Percentiles rank a stretch among this genome's conserved stretches.
Evolutionary conservation across 2,329 filamentous ascomycete genomes (phyloP).

Genomic region (Lachnum nothofagi): DNA sequence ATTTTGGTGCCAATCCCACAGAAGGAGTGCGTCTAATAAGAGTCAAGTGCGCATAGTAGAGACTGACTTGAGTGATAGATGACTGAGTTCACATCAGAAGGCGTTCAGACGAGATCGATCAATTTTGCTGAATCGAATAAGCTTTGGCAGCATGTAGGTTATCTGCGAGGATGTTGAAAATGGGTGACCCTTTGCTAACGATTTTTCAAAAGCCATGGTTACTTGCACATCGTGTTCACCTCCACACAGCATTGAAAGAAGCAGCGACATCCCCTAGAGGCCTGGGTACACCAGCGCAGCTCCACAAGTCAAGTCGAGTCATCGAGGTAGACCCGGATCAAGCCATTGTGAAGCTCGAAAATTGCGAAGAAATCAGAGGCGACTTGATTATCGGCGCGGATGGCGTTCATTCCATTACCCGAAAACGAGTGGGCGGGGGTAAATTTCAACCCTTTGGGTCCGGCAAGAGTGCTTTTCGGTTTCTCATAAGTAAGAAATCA

Average conservation of each 20-base stretch:
- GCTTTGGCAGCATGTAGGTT: conserved; percentile 42
- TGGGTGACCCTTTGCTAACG: not conserved
- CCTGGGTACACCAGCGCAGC: conserved; percentile 33
- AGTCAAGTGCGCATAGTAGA: conserved; percentile 31
- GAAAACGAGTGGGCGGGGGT: conserved; percentile 7
- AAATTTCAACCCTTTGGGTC: conserved; percentile 24
- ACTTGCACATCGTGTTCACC: conserved; percentile 47
- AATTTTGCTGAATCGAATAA: conserved; percentile 30
- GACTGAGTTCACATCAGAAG: conserved; percentile 25
- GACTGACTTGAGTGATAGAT: conserved; percentile 20
- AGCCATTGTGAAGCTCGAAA: conserved; percentile 41
- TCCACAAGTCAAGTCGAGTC: conserved; percentile 41
- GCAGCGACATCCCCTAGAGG: conserved; percentile 38
- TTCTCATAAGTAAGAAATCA: conserved; percentile 21
- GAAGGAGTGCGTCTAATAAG: not conserved
- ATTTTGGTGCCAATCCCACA: conserved; percentile 33
- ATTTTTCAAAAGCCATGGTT: conserved; percentile 47
- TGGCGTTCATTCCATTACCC: conserved; percentile 39
- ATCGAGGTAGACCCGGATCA: conserved; percentile 38
- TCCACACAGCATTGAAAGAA: conserved; percentile 49
- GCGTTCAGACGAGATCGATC: not conserved
- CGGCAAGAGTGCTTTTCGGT: conserved; percentile 25
- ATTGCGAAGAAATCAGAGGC: conserved; percentile 40
- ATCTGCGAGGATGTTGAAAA: not conserved
- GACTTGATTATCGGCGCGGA: conserved; percentile 53